Evolutionary conservation across 768 basidiomycete species (phyloP), one percentile per base, ranked within the genome.

Genomic region (Lyophyllum semitale): DNA sequence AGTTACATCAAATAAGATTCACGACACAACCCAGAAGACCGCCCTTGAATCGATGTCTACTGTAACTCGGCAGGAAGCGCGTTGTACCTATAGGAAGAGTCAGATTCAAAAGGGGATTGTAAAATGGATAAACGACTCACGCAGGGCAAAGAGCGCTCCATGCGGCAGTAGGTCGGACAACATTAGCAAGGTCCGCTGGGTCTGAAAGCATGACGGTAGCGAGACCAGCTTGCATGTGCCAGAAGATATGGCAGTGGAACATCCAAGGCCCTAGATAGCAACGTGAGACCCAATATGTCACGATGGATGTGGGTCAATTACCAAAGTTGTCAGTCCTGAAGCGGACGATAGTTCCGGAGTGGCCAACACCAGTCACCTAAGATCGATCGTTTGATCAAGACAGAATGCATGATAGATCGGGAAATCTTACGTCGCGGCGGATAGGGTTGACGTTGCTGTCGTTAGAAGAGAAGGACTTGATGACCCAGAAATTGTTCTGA

Each of bases 391-490:
- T 29, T 4, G 35, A 32, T 33, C 17, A 44, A 27, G 22, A 27
- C 13, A 17, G 40, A 30, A 29, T 18, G 4, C 13, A 29, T n/a
- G 20, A 35, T 40, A 23, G 18, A 23, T 30, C 32, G 13, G n/a
- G n/a, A 20, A 22, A 4, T 17, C 59, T 48, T 50, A 61, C 65
- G 59, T 67, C 66, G 11, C 66, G 66, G 32, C 61, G 60, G 42
- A 66, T 61, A 12, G 87, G 87, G 66, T 88, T 78, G 37, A 77
- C 77, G 58, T 75, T 75, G 25, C 68, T 64, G 32, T 27, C 43
- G 11, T 65, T 60, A 26, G 71, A 61, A 17, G 59, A 56, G 50
- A 71, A 73, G 43, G 62, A 72, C 59, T 78, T 75, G 52, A 79
- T 63, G 18, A 78, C 69, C 60, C 67, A 71, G 63, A 76, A 78